Evolutionary conservation across 306 rosid species (phyloP), one percentile per base, ranked within the genome.

Genomic region (Quercus ilex): DNA sequence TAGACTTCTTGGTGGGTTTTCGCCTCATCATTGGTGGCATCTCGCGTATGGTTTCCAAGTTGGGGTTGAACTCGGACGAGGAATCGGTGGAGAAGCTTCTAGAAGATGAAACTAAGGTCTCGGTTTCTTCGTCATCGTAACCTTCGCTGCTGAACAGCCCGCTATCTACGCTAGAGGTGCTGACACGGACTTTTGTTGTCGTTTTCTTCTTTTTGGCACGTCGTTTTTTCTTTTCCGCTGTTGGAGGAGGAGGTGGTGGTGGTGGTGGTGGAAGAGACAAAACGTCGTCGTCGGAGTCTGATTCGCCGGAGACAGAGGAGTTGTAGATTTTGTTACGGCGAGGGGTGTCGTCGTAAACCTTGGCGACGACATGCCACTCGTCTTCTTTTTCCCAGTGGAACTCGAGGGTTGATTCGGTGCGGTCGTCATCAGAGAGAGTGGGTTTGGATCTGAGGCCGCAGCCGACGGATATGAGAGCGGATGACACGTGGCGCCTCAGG

Each of bases 111-210:
- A 90, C 85, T 20, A 88, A 86, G 35, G 92, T 87, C 76, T 88
- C 88, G 5, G 87, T 90, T 82, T 88, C 93, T 75, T 81, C 93
- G 20, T 58, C 81, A 0, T 69, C 79, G 26, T 49, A 41, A 10
- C 79, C 78, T n/a, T 84, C 89, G 77, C 87, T 83, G 77, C 86
- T 86, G 78, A 81, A 90, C 25, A 83, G 55, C 17, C 86, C 90
- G 26, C 90, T 88, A 41, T 90, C 90, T 2, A 78, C 81, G 1
- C 92, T 88, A 35, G 94, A 90, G 4, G 89, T 85, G 87, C 94
- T 88, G 78, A 79, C 60, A 20, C 92, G 86, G 79, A 83, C 14
- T 35, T 85, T 77, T 1, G 73, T 1, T 5, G 83, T 21, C 55
- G 80, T 67, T 72, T 65, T 85, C 77, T 80, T 84, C 76, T 79